A percentile compares a stretch with the other conserved stretches of the same genome.
Evolutionary conservation across 2,329 filamentous ascomycete species (phyloP).

Genomic region (Pestalotiopsis sp.): DNA sequence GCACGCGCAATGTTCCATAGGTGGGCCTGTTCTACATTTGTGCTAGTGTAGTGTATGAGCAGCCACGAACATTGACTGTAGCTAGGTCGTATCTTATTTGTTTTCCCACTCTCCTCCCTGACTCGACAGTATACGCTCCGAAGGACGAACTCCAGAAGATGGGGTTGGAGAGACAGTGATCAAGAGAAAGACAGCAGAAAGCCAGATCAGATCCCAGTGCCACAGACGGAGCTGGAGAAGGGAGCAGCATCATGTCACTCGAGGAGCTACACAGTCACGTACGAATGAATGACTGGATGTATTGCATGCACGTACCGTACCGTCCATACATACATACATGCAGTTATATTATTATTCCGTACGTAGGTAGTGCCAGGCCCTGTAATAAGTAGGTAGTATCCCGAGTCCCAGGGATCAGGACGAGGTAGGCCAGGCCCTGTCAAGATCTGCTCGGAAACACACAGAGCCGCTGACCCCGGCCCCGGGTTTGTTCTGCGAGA

Average conservation of each 20-base stretch:
- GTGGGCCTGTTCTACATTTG: background rate
- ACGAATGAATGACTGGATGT: too few species aligned
- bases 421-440: background rate
- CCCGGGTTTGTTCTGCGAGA: background rate
- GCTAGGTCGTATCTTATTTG: background rate
- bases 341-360: background rate
- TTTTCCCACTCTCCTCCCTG: background rate
- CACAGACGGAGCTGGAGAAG: too few species aligned
- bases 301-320: too few species aligned
- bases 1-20: background rate
- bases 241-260: background rate
- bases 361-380: background rate
- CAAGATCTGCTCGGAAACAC: constrained; percentile 17
- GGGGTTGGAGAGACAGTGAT: background rate
- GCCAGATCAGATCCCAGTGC: too few species aligned
- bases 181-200: background rate
- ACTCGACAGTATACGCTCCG: background rate
- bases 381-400: background rate
- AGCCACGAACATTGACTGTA: too few species aligned
- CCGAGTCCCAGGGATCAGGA: background rate
- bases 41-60: background rate
- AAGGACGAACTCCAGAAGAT: background rate
- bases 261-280: too few species aligned
- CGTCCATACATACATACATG: too few species aligned
- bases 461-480: constrained; percentile 11